Conservation (phyloP, 805 yeast species). For the Yarrowia phangngaensis region DNA sequence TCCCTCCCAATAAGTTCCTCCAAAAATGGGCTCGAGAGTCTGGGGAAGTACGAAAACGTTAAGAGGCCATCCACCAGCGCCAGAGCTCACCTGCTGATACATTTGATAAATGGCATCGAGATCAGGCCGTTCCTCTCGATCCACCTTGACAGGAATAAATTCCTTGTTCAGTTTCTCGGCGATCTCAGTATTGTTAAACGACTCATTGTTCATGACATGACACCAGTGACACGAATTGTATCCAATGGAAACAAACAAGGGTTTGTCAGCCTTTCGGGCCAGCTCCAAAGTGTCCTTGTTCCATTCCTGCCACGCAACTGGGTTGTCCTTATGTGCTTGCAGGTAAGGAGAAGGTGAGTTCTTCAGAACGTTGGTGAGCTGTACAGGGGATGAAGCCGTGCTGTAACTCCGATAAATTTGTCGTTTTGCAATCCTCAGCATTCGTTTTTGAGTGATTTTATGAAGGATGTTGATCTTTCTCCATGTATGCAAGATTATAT, state of each 20-base stretch:
- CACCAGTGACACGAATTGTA: slow-evolving; percentile 43
- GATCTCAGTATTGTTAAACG: slow-evolving; percentile 34
- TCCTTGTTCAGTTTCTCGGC: slow-evolving; percentile 37
- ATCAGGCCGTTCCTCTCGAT: slow-evolving; percentile 43
- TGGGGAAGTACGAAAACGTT: slow-evolving; percentile 42
- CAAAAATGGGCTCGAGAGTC: slow-evolving; percentile 39
- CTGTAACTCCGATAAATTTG: slow-evolving; percentile 10
- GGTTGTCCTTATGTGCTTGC: slow-evolving; percentile 35
- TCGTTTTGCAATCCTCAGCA: slow-evolving; percentile 18
- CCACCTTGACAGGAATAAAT: slow-evolving; percentile 42
- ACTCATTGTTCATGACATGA: slow-evolving; percentile 41
- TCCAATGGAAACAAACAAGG: slow-evolving; percentile 41
- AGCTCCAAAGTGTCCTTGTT: slow-evolving; percentile 35
- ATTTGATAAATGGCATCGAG: slow-evolving; percentile 42
- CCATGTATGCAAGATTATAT: slow-evolving; percentile 22
- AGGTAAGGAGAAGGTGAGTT: slow-evolving; percentile 34
- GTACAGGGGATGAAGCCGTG: slow-evolving; percentile 2
- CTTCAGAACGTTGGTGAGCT: slow-evolving; percentile 11
- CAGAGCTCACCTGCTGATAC: slow-evolving; percentile 40
- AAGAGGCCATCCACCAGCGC: slow-evolving; percentile 44
- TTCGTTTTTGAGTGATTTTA: neutral
- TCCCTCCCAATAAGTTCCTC: slow-evolving; percentile 43
- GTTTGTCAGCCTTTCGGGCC: slow-evolving; percentile 38
- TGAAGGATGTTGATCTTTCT: slow-evolving; percentile 1
- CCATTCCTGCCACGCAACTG: slow-evolving; percentile 44